Percentiles rank a stretch among this genome's conserved stretches.
phyloP scores from a whole-genome alignment of 2,329 filamentous ascomycete genomes.

The Cladosporium austrohemisphaericum region DNA sequence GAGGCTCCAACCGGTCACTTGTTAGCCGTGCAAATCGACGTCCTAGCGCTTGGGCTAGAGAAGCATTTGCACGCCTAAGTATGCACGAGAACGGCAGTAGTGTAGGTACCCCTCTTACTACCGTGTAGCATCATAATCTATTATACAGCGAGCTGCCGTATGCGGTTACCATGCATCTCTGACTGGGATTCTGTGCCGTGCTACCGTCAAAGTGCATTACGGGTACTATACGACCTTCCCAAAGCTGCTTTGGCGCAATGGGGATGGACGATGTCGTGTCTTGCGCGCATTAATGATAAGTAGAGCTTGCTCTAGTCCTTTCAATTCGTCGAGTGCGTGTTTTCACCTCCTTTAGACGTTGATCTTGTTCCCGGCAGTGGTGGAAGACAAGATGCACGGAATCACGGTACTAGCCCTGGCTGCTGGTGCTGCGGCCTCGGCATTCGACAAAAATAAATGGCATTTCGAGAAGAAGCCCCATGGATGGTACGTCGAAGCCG shows the following conservation, averaged over 20 bases:
- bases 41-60: no score
- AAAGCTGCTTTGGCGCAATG: conserved; percentile 5
- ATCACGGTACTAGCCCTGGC: conserved; percentile 1
- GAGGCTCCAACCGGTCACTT: no score
- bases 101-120: conserved; percentile 7
- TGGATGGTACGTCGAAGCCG: conserved; percentile 14
- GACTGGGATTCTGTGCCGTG: conserved; percentile 5
- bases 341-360: not conserved
- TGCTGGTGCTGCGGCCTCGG: conserved; percentile 8
- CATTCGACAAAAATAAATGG: conserved; percentile 12
- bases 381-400: not conserved
- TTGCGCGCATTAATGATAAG: conserved; percentile 8
- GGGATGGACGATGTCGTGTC: not conserved
- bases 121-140: not conserved
- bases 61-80: no score
- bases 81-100: not conserved
- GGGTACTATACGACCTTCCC: conserved; percentile 8
- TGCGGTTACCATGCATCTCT: conserved; percentile 8
- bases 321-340: not conserved
- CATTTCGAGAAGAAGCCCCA: conserved; percentile 8
- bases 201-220: conserved; percentile 7
- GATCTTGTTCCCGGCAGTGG: not conserved
- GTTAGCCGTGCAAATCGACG: no score
- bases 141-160: conserved; percentile 11
- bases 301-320: not conserved